Base-by-base conservation (phyloP, 768 basidiomycete species). In the Inosperma sp. region DNA sequence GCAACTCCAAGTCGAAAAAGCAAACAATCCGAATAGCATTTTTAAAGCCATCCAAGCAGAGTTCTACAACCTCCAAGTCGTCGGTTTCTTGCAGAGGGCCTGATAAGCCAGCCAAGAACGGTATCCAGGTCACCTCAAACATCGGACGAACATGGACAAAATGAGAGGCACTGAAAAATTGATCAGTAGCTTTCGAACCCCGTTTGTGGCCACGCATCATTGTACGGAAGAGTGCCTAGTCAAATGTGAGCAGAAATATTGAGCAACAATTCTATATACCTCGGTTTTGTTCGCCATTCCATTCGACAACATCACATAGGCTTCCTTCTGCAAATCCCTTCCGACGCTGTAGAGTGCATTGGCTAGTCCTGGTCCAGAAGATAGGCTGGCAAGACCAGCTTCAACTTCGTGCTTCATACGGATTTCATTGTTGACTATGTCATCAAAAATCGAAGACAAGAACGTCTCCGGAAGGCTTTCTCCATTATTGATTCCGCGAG, bases 71-170 rank as follows among this genome's bases (percentile, higher is more conserved):
- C 62, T 95, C 94, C 40, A 93, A 72, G 66, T 96, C 94, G 62
- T 97, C 93, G 1, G 93, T 93, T 52, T 93, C 90, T 66, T 98
- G 96, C 36, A 98, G 75, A 13, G 93, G 95, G 0, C 84, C 91
- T 7, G 96, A 98, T 23, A 98, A 75, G 9, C 93, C 94, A 12
- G 96, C 95, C 19, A 99, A 78, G 69, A 97, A 94, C 1, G 96
- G 84, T 72, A 98, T 98, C 96, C 96, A 99, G 17, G 93, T 94
- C 6, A 97, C 94, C 68, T 98, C 95, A 60, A 99, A 96, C 96
- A 99, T 99, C 16, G 96, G 95, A 30, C 84, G 81, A 54, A 98
- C 95, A 65, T 99, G 96, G 51, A 97, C 82, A 55, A 93, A 91
- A 62, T 97, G 90, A 0, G 92, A 96, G 1, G 96, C 96, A 55